These are phyloP conservation scores for Monoraphidium neglectum DNA, from an alignment of 139 green algal genomes.

Conservation along the genomic window DNA sequence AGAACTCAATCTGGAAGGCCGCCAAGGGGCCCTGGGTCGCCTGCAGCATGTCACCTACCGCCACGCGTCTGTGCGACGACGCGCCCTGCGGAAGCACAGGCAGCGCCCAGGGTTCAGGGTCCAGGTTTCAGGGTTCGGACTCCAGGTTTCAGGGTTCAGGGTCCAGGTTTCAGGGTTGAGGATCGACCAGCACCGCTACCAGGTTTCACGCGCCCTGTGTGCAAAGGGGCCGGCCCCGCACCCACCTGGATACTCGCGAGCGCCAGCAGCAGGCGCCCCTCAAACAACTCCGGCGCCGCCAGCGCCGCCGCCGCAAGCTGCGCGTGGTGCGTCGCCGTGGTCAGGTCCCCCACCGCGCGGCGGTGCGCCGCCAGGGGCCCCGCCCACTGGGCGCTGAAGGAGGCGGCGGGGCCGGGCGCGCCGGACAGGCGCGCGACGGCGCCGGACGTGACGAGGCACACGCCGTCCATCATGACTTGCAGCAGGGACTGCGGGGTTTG, in stretches of 20 bases:
- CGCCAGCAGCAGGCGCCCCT: constrained; percentile 3
- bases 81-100: constrained; percentile 12
- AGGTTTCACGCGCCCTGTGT: too few species aligned
- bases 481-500: not conserved
- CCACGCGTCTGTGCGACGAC: not conserved
- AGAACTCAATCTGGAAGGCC: too few species aligned
- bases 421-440: not conserved
- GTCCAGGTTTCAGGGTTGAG: not conserved
- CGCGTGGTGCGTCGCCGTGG: constrained; percentile 29
- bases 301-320: constrained; percentile 31
- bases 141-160: too few species aligned
- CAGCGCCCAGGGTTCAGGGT: too few species aligned
- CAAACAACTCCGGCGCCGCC: not conserved
- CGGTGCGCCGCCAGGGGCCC: not conserved
- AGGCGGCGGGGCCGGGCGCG: not conserved
- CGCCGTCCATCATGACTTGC: not conserved
- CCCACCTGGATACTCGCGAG: not conserved
- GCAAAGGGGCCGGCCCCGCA: too few species aligned
- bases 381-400: not conserved
- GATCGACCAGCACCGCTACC: not conserved
- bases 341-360: constrained; percentile 38
- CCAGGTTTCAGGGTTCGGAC: too few species aligned
- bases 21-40: not conserved
- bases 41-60: constrained; percentile 10
- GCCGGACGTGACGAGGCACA: not conserved